phyloP scores from a whole-genome alignment of 495 filamentous ascomycete species.

The Hypoxylon trugodes region DNA sequence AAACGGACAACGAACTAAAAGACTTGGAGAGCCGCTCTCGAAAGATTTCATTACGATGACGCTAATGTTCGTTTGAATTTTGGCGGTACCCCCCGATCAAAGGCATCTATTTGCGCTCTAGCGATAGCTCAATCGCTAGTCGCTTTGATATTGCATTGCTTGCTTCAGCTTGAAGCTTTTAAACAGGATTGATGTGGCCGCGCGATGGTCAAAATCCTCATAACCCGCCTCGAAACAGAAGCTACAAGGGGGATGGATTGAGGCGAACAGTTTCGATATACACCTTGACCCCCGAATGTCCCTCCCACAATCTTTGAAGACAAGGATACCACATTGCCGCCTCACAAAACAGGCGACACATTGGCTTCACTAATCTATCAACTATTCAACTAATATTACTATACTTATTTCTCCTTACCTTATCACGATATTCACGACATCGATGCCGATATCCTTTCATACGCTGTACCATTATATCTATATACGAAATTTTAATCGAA shows the following conservation, averaged over 20 bases:
- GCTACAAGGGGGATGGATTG: neutral
- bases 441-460: conserved; percentile 17
- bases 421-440: conserved; percentile 37
- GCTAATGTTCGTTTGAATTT: neutral
- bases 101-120: too few relatives aligned
- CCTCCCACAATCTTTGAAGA: too few relatives aligned
- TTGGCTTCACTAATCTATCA: neutral
- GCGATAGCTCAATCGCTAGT: too few relatives aligned
- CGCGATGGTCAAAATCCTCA: neutral
- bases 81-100: neutral
- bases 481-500: conserved; percentile 28
- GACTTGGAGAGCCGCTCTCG: neutral
- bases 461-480: conserved; percentile 32
- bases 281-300: neutral
- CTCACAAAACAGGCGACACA: too few relatives aligned
- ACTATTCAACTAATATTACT: neutral
- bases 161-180: too few relatives aligned
- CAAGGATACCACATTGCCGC: too few relatives aligned
- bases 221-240: neutral
- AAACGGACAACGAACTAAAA: conserved; percentile 53
- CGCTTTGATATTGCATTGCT: too few relatives aligned
- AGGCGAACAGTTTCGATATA: neutral
- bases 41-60: conserved; percentile 1
- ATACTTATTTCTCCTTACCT: neutral
- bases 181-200: too few relatives aligned